These are phyloP conservation scores for Casuarina cunninghamiana DNA, from an alignment of 306 rosid species.

Conservation along the genomic window DNA sequence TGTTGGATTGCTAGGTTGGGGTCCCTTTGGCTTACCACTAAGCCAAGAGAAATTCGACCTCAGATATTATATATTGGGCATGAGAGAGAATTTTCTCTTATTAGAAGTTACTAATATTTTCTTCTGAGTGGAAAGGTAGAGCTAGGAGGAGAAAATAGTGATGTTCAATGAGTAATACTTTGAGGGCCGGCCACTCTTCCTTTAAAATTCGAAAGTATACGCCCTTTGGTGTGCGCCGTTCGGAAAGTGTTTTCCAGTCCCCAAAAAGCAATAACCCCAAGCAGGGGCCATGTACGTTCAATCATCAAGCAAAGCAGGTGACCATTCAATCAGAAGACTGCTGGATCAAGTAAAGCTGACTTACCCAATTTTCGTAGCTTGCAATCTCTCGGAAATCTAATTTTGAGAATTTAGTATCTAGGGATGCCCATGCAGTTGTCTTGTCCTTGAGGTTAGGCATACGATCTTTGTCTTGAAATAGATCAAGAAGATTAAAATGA, in stretches of 20 bases:
- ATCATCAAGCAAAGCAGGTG: background rate
- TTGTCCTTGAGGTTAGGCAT: too few relatives aligned
- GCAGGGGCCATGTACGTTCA: background rate
- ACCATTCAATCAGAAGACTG: background rate
- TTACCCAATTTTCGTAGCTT: background rate
- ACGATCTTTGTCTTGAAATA: too few relatives aligned
- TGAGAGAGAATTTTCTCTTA: too few relatives aligned
- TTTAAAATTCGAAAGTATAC: background rate
- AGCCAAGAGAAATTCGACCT: too few relatives aligned
- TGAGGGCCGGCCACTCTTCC: background rate
- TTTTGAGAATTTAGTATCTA: background rate
- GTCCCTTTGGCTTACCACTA: too few relatives aligned
- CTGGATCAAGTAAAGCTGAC: background rate
- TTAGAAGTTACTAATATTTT: too few relatives aligned
- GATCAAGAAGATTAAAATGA: too few relatives aligned
- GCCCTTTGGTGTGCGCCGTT: background rate
- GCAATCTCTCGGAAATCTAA: background rate
- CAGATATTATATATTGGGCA: too few relatives aligned
- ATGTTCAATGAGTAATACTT: too few relatives aligned
- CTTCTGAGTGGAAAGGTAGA: too few relatives aligned
- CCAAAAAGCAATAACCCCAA: background rate
- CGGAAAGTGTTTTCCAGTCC: background rate
- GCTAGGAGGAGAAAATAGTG: constrained; percentile 33
- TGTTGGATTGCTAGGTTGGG: too few relatives aligned
- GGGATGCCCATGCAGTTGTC: too few relatives aligned